A percentile compares a stretch with the other conserved stretches of the same genome.
These are phyloP conservation scores for Fraxinus xanthoxyloides DNA, from an alignment of 305 asterid genomes.

Conservation along the genomic window DNA sequence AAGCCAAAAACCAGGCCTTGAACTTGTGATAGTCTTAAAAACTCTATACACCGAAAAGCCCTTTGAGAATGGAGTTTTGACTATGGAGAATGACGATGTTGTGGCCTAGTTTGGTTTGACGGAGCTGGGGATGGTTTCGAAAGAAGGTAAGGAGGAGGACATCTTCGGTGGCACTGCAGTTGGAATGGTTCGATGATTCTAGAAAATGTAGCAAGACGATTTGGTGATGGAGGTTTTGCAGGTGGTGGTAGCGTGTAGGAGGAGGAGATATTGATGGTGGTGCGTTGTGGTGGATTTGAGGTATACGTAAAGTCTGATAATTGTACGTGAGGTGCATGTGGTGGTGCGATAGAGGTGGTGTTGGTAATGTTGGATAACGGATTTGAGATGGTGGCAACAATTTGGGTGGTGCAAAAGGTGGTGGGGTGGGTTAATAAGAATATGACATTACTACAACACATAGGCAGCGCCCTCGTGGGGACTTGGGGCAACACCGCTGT, in stretches of 20 bases:
- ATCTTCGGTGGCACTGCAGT: no score
- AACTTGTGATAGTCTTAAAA: conserved; percentile 54
- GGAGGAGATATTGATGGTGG: neutral
- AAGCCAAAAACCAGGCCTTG: conserved; percentile 41
- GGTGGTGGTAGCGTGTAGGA: neutral
- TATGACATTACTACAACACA: no score
- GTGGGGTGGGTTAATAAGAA: no score
- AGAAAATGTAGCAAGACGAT: neutral
- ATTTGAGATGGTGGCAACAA: neutral
- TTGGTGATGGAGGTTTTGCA: neutral
- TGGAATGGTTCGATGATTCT: no score
- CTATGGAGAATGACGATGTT: conserved; percentile 38
- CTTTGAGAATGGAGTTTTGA: conserved; percentile 23
- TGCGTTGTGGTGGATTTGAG: neutral
- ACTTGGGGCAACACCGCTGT: no score
- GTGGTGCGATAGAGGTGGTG: neutral
- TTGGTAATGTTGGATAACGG: neutral
- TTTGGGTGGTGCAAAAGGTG: no score
- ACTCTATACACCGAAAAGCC: conserved; percentile 8
- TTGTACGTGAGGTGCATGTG: neutral
- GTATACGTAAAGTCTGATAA: neutral
- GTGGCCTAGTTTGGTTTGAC: conserved; percentile 37
- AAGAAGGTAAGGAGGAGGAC: conserved; percentile 29
- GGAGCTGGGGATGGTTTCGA: conserved; percentile 35
- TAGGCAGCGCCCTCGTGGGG: no score